These are phyloP conservation scores for Fusarium sacchari DNA, from an alignment of 2,329 filamentous ascomycete genomes.

Conservation along the genomic window DNA sequence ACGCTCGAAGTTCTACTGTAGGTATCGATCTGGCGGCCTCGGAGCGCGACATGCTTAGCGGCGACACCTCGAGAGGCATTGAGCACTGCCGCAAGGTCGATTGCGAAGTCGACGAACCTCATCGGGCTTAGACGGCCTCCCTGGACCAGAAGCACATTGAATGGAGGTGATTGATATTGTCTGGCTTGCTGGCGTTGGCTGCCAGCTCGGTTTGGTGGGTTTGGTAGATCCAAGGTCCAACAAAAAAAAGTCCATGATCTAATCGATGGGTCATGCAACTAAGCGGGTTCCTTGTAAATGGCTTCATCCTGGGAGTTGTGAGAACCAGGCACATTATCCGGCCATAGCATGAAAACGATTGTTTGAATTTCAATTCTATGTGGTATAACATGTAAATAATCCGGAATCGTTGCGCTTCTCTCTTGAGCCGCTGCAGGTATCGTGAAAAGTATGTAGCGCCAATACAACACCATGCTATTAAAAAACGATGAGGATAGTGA, in stretches of 20 bases:
- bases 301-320: background rate
- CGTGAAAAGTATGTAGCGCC: background rate
- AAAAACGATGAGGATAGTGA: background rate
- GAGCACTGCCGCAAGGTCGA: conserved; percentile 77
- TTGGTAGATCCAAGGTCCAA: conserved; percentile 12
- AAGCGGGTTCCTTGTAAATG: conserved; percentile 37
- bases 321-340: background rate
- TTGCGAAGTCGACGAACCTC: conserved; percentile 70
- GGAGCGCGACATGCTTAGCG: conserved; percentile 68
- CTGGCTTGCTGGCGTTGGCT: conserved; percentile 31
- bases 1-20: conserved; percentile 60
- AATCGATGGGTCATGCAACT: conserved; percentile 46
- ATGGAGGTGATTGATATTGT: background rate
- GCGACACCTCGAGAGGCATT: conserved; percentile 76
- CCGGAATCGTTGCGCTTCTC: background rate
- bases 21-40: conserved; percentile 63
- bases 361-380: background rate
- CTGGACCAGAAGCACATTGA: conserved; percentile 40
- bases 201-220: conserved; percentile 31
- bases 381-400: background rate
- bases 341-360: background rate
- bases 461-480: conserved; percentile 1
- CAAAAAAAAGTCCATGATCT: conserved; percentile 42
- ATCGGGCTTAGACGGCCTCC: conserved; percentile 52
- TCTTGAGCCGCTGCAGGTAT: background rate